These are phyloP conservation scores for Geranomyces variabilis DNA, from an alignment of 192 early-diverging fungal genomes.

Conservation along the genomic window DNA sequence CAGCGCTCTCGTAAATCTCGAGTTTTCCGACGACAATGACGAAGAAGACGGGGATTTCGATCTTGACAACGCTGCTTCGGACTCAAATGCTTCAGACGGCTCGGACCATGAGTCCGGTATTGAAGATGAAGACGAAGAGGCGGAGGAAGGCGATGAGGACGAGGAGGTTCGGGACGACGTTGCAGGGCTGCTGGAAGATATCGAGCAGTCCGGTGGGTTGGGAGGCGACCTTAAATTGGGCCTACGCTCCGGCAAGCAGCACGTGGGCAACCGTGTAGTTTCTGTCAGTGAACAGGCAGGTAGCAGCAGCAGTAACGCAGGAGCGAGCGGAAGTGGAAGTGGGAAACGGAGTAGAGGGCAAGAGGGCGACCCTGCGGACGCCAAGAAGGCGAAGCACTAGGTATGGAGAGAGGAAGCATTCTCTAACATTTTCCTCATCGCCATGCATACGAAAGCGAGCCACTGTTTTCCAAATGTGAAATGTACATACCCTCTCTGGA, in stretches of 20 bases:
- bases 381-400: not conserved
- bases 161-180: not conserved
- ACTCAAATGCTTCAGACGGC: not conserved
- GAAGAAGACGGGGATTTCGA: not conserved
- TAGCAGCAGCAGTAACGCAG: not conserved
- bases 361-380: not conserved
- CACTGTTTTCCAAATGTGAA: too few species aligned
- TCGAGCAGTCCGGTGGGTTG: not conserved
- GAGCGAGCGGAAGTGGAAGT: not conserved
- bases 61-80: not conserved
- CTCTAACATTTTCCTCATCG: too few species aligned
- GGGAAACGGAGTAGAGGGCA: constrained; percentile 6
- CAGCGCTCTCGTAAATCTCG: too few species aligned
- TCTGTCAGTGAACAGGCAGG: not conserved
- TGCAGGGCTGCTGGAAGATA: not conserved
- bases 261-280: not conserved
- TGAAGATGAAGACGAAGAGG: constrained; percentile 3
- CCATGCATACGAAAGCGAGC: too few species aligned
- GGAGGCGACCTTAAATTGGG: not conserved
- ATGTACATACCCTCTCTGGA: too few species aligned
- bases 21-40: not conserved
- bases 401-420: too few species aligned
- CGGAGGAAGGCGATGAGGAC: not conserved
- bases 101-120: not conserved
- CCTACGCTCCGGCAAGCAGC: constrained; percentile 5